Base-by-base conservation (phyloP, 129 eudicot genomes). In the Daucus carota region DNA sequence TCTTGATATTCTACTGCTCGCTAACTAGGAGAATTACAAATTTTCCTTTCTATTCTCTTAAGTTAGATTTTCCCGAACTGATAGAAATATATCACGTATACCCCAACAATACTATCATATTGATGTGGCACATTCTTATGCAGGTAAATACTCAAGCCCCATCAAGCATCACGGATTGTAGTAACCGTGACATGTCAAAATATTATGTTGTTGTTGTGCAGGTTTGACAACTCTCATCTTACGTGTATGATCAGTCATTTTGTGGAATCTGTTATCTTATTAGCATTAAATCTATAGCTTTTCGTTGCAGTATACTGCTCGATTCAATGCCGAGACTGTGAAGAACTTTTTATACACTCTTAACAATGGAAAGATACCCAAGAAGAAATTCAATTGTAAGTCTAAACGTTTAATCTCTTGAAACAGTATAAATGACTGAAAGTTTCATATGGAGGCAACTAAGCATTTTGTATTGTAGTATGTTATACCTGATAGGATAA, bases 111-210 rank as follows among this genome's bases (percentile, higher is more conserved):
- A 36, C 22, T 68, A 36, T 33, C 1, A 34, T 54, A 68, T 68
- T 75, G 47, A 73, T 59, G 38, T 68, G n/a, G 13, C 3, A 54
- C 63, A 22, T 80, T 32, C 10, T 74, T 2, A 62, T 83, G 77
- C 84, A 94, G 99, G 96, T 88, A 40, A 95, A 95, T 78, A 95
- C 96, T 86, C 96, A 95, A 84, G 99, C 99, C 48, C 86, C 93
- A 65, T 63, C 92, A 10, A 71, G 76, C 76, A 76, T 95, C 44
- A 88, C 87, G 48, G 99, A 95, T 80, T 95, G 99, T 77, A 91
- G 93, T 63, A 78, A 95, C 79, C 92, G 85, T 57, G 86, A 89
- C 81, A 79, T 87, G 87, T 95, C 99, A 8, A 95, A 95, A 82
- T 95, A 95, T 82, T 95, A 95, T 78, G 86, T 89, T 57, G 97